These are phyloP conservation scores for Aspergillus neoniger DNA, from an alignment of 2,329 filamentous ascomycete species.

Conservation along the genomic window DNA sequence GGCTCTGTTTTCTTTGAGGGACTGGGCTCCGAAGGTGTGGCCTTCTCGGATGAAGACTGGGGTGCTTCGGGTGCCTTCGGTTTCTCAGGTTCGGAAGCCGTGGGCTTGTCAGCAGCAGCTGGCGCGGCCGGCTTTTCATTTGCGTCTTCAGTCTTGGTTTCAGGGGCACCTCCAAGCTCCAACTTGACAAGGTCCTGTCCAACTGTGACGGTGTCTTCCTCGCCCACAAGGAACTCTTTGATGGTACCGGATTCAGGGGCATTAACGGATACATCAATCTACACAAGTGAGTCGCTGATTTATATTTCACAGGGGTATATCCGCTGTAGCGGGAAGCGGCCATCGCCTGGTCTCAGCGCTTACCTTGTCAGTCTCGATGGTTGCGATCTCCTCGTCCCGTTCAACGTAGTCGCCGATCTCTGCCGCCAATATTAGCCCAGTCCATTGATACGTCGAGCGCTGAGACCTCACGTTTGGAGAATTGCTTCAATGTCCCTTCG, in stretches of 20 bases:
- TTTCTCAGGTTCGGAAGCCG: constrained; percentile 33
- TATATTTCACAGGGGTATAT: not conserved
- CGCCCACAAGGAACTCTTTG: constrained; percentile 85
- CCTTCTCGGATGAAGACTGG: constrained; percentile 43
- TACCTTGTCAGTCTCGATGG: constrained; percentile 98
- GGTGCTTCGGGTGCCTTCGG: constrained; percentile 31
- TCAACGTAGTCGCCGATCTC: constrained; percentile 91
- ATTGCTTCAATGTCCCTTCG: constrained; percentile 95
- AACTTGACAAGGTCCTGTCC: constrained; percentile 88
- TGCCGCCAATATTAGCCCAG: constrained; percentile 27
- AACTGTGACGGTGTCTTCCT: constrained; percentile 93
- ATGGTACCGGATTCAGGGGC: constrained; percentile 87
- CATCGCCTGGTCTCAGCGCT: constrained; percentile 15
- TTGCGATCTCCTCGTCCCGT: constrained; percentile 95
- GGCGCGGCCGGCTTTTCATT: constrained; percentile 62
- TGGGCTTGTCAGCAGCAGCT: constrained; percentile 52
- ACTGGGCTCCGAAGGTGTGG: constrained; percentile 40
- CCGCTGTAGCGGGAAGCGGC: too few relatives aligned
- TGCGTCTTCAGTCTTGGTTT: constrained; percentile 58
- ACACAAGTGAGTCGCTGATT: constrained; percentile 12
- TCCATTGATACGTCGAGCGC: not conserved
- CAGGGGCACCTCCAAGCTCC: constrained; percentile 70
- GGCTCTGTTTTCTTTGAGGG: constrained; percentile 23
- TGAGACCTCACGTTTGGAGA: constrained; percentile 67
- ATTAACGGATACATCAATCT: constrained; percentile 98